A percentile compares a stretch with the other conserved stretches of the same genome.
These are phyloP conservation scores for Annulohypoxylon stygium DNA, from an alignment of 495 filamentous ascomycete species.

Conservation along the genomic window DNA sequence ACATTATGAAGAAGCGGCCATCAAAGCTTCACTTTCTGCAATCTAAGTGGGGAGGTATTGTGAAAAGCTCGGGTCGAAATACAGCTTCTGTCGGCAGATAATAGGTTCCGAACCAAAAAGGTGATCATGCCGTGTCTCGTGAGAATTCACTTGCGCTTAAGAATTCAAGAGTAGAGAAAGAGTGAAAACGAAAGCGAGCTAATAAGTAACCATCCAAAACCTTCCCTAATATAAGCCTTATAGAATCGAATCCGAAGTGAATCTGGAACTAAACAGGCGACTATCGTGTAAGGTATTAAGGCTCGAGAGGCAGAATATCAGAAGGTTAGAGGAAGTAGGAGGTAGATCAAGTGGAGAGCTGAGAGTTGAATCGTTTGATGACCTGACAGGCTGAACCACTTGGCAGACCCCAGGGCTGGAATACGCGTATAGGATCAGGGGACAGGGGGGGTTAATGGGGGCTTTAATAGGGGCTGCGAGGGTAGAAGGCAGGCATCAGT, in stretches of 20 bases:
- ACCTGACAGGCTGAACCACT: slow-evolving; percentile 41
- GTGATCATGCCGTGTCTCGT: slow-evolving; percentile 26
- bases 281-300: slow-evolving; percentile 14
- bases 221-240: not conserved
- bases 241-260: slow-evolving; percentile 12
- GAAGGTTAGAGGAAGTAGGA: slow-evolving; percentile 27
- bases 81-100: slow-evolving; percentile 24
- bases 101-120: slow-evolving; percentile 18
- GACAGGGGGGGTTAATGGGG: slow-evolving; percentile 32
- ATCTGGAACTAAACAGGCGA: slow-evolving; percentile 1
- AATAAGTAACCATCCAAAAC: not conserved
- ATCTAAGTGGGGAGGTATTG: slow-evolving; percentile 21
- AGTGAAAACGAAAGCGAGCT: not conserved
- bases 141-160: not conserved
- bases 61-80: slow-evolving; percentile 31
- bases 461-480: not conserved
- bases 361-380: slow-evolving; percentile 21
- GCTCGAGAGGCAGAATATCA: slow-evolving; percentile 17
- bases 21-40: slow-evolving; percentile 34
- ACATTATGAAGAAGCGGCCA: slow-evolving; percentile 53
- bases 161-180: not conserved
- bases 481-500: slow-evolving; percentile 19
- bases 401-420: slow-evolving; percentile 19
- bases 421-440: slow-evolving; percentile 37
- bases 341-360: slow-evolving; percentile 46